Base-by-base conservation (phyloP, 2,329 filamentous ascomycete genomes). In the Thielaviopsis populi region DNA sequence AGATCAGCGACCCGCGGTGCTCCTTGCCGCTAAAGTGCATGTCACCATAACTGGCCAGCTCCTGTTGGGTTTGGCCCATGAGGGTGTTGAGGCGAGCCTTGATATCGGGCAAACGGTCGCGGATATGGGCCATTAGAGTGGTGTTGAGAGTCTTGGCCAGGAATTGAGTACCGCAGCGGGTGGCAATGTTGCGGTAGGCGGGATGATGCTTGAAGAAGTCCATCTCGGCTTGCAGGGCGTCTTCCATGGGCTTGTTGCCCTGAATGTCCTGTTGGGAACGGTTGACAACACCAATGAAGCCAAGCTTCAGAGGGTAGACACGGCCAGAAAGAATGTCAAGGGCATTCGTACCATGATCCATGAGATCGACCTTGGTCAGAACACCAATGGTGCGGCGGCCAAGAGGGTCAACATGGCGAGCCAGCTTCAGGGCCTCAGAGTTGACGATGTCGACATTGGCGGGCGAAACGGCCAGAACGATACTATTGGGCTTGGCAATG, bases 31-130 rank as follows among this genome's bases (percentile, higher is more conserved):
- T 95, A 73, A 99, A 99, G 70, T 95, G 89, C 78, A 94, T 95
- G 73, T 97, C 95, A 43, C 94, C 94, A 72, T 99, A 99, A 74
- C 92, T 96, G 53, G 94, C 94, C 65, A 99, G 81, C 74, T 99
- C 94, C 77, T 99, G 94, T 73, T 99, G 94, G 59, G 94, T 97
- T 75, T 99, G 94, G n/a, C 94, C 94, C 94, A 99, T 99, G 61
- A 99, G 78, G 0, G 94, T 99, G 75, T 99, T 99, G 67, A 99
- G 80, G 63, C 94, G 86, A 60, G 94, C 94, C 76, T 99, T 99
- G 78, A 99, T 99, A 74, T 99, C 94, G 37, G 94, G 94, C 70
- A 99, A 78, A 58, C 94, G 85, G 73, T 99, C 94, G 66, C 94
- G 88, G 72, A 99, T 99, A 72, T 99, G 94, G 24, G 85, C 77